Percentiles rank a stretch among this genome's conserved stretches.
Conservation (phyloP, 2,329 filamentous ascomycete species). For the Atkinsonella texensis region DNA sequence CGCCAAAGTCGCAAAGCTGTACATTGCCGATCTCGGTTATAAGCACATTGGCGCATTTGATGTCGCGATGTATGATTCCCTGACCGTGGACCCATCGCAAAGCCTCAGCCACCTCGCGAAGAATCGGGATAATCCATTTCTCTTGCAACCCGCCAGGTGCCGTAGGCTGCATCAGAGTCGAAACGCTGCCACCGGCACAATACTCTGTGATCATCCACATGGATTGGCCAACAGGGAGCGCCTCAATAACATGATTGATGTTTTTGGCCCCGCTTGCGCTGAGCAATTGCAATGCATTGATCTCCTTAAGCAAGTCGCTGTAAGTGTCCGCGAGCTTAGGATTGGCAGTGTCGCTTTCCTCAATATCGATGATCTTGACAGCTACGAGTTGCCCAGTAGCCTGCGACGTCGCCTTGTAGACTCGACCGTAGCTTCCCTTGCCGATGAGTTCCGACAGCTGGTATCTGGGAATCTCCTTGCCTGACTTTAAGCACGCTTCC, state of each 20-base stretch:
- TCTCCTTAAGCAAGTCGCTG: slow-evolving; percentile 57
- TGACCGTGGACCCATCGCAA: slow-evolving; percentile 56
- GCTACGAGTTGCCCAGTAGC: slow-evolving; percentile 47
- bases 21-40: slow-evolving; percentile 66
- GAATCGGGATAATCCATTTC: slow-evolving; percentile 57
- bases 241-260: slow-evolving; percentile 72
- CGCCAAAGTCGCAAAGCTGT: slow-evolving; percentile 76
- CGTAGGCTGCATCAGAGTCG: slow-evolving; percentile 58
- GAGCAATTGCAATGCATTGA: slow-evolving; percentile 58
- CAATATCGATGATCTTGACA: slow-evolving; percentile 76
- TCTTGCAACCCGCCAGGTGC: slow-evolving; percentile 53
- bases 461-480: slow-evolving; percentile 51
- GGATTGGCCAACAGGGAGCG: slow-evolving; percentile 62
- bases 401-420: slow-evolving; percentile 50
- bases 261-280: slow-evolving; percentile 65
- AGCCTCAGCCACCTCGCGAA: slow-evolving; percentile 54
- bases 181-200: slow-evolving; percentile 73
- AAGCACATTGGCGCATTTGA: slow-evolving; percentile 70
- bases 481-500: slow-evolving; percentile 47
- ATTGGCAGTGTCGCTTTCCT: slow-evolving; percentile 59
- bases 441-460: slow-evolving; percentile 62
- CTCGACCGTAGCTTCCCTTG: slow-evolving; percentile 62
- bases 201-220: slow-evolving; percentile 88
- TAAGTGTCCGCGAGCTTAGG: slow-evolving; percentile 55
- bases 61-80: slow-evolving; percentile 59